Conservation (phyloP, 768 basidiomycete genomes). For the Hortiboletus campestris region DNA sequence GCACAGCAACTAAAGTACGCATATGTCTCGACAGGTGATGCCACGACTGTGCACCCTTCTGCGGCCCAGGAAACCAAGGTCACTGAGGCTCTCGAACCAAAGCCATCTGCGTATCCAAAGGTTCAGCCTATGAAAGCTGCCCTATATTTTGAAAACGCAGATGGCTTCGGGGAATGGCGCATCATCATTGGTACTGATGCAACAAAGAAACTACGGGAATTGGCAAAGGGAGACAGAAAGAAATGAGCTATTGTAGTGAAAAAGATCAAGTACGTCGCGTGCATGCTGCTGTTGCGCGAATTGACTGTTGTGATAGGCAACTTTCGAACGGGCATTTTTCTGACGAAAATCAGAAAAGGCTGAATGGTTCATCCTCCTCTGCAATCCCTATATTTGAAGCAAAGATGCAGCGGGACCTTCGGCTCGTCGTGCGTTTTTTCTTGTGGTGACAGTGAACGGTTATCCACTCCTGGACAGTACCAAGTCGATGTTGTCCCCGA, state of each 20-base stretch:
- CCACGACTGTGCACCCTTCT: not conserved
- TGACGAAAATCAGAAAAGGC: no score
- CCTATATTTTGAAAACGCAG: constrained; percentile 54
- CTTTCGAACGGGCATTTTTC: no score
- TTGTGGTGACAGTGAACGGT: no score
- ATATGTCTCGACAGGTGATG: constrained; percentile 1
- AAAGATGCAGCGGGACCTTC: no score
- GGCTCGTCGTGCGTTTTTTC: no score
- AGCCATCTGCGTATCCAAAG: constrained; percentile 38
- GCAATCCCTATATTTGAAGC: no score
- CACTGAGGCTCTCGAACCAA: constrained; percentile 1
- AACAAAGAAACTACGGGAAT: constrained; percentile 46
- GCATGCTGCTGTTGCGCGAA: not conserved
- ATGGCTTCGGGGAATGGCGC: constrained; percentile 64
- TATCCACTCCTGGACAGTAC: no score
- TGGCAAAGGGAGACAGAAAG: constrained; percentile 43
- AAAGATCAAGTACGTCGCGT: constrained; percentile 57
- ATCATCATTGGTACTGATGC: constrained; percentile 57
- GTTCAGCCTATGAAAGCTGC: constrained; percentile 62
- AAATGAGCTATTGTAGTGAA: constrained; percentile 56
- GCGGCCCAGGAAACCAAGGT: not conserved
- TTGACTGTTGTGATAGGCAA: no score
- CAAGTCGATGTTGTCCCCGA: no score
- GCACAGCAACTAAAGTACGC: constrained; percentile 5
- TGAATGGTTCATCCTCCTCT: no score